A percentile compares a stretch with the other conserved stretches of the same genome.
These are phyloP conservation scores for Ophiostoma sp. DNA, from an alignment of 2,329 filamentous ascomycete species.

Conservation along the genomic window DNA sequence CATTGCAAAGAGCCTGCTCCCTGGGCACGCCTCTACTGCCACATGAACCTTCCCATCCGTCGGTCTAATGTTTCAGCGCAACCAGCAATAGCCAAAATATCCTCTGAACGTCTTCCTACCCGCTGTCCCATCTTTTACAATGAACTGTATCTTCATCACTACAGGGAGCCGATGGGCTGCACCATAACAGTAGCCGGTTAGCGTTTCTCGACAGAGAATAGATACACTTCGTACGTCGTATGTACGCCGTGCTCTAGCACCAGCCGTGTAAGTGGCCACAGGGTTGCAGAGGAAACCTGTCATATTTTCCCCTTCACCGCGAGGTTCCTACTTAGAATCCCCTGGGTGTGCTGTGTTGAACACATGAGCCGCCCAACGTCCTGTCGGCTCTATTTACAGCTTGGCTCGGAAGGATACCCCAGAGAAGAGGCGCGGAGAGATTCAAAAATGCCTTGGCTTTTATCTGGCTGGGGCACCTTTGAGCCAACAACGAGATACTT, in stretches of 20 bases:
- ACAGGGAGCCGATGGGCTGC: background rate
- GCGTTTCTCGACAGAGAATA: background rate
- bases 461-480: background rate
- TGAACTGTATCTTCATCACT: background rate
- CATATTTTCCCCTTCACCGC: background rate
- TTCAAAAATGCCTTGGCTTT: background rate
- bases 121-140: background rate
- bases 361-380: background rate
- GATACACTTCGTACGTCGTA: too few species aligned
- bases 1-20: background rate
- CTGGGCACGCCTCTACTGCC: background rate
- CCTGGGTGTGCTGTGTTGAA: background rate
- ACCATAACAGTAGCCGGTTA: background rate
- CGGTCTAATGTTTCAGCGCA: background rate
- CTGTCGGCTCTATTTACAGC: background rate
- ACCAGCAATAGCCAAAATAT: background rate
- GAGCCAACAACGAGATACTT: background rate
- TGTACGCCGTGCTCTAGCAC: background rate
- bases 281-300: background rate
- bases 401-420: background rate
- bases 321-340: background rate
- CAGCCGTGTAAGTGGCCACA: background rate
- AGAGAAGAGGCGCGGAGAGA: background rate
- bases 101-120: background rate
- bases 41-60: background rate